Base-by-base conservation (phyloP, 2,329 filamentous ascomycete species). In the Trichophyton benhamiae region DNA sequence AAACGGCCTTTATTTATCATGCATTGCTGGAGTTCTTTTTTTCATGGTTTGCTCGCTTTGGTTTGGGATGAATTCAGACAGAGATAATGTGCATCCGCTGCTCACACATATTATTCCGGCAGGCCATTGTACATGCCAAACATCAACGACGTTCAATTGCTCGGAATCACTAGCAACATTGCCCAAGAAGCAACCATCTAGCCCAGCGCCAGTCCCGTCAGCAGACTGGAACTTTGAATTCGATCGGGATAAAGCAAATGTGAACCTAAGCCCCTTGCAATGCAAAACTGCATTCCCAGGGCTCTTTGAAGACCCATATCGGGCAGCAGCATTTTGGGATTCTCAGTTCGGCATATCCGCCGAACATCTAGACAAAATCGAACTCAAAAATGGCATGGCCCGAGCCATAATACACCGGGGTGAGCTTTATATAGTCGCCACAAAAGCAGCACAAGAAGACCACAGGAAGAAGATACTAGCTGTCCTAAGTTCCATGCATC, bases 401-500 rank as follows among this genome's bases (percentile, higher is more conserved):
- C 69, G 71, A 11, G 71, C 69, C 2, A 69, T 69, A 22, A 73
- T 75, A n/a, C 63, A 67, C 8, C 61, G 66, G 15, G 72, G 72
- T 5, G 66, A 74, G 22, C 62, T 75, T 2, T 69, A 73, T 57
- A 68, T 74, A 15, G 63, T 73, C 2, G 65, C 67, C 0, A 65
- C 68, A 5, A 69, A 68, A 1, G 66, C 72, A 3, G 68, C 66
- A 4, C 69, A 69, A n/a, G 72, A 73, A 57, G 73, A 75, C 30
- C 73, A 74, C 55, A 70, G 72, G 9, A 70, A 70, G 1, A 74
- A 75, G 61, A 72, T 73, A 27, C 46, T 75, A 8, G 77, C 75
- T 2, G 75, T 74, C 3, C 69, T 80, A 42, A 75, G 78, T 63
- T 72, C 77, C n/a, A 74, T 81, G 30, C 74, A 81, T 63, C 77